A percentile compares a stretch with the other conserved stretches of the same genome.
These are phyloP conservation scores for Trichoderma orchidacearum DNA, from an alignment of 495 filamentous ascomycete species.

Conservation along the genomic window DNA sequence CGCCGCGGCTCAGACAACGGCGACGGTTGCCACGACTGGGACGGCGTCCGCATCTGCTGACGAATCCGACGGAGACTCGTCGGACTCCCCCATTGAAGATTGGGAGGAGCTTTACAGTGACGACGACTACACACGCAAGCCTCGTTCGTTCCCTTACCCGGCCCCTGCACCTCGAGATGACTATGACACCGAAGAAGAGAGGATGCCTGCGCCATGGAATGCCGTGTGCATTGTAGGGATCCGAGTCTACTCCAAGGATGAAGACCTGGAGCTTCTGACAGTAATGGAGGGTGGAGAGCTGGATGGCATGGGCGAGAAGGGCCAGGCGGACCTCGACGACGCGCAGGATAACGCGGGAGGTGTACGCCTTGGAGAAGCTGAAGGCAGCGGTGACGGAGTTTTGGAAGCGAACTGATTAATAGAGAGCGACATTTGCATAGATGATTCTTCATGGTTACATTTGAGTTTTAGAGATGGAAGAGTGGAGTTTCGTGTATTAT, in stretches of 20 bases:
- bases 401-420: slow-evolving; percentile 8
- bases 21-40: slow-evolving; percentile 14
- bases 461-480: too few species aligned
- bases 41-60: background rate
- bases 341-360: slow-evolving; percentile 37
- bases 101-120: slow-evolving; percentile 36
- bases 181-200: slow-evolving; percentile 29
- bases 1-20: slow-evolving; percentile 7
- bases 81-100: slow-evolving; percentile 33
- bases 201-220: slow-evolving; percentile 35
- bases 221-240: slow-evolving; percentile 35
- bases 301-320: slow-evolving; percentile 37
- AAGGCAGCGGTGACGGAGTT: slow-evolving; percentile 18
- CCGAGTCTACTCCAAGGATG: slow-evolving; percentile 35
- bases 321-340: slow-evolving; percentile 31
- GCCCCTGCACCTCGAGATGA: slow-evolving; percentile 16
- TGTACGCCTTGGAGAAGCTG: slow-evolving; percentile 14
- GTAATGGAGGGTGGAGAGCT: slow-evolving; percentile 36
- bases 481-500: too few species aligned
- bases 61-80: slow-evolving; percentile 29
- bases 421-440: too few species aligned
- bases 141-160: slow-evolving; percentile 16
- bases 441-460: too few species aligned
- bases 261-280: slow-evolving; percentile 28
- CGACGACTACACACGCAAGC: slow-evolving; percentile 36